Evolutionary conservation across 1,284 basidiomycete species (phyloP).

Genomic region (Sporisorium scitamineum): DNA sequence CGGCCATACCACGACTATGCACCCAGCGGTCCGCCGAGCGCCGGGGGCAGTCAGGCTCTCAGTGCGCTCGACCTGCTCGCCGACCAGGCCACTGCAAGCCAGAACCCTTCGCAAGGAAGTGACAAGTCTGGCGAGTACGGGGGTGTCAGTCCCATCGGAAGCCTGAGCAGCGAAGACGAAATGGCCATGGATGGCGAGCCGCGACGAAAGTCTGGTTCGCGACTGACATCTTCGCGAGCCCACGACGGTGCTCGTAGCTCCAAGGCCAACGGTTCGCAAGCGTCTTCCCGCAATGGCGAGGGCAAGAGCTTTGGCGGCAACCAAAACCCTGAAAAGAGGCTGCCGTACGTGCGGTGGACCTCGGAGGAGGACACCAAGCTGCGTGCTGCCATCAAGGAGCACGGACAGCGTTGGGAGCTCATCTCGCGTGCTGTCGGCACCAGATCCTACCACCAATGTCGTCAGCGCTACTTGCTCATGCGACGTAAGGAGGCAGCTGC

Average conservation of each 20-base stretch:
- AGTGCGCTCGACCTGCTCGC: constrained; percentile 67
- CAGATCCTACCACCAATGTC: constrained; percentile 68
- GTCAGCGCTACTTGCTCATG: constrained; percentile 68
- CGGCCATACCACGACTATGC: constrained; percentile 40
- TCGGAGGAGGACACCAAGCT: constrained; percentile 67
- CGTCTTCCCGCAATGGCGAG: constrained; percentile 28
- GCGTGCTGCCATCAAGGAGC: constrained; percentile 64
- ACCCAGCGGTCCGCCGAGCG: constrained; percentile 29
- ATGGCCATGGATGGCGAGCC: constrained; percentile 32
- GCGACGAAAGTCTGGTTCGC: constrained; percentile 32
- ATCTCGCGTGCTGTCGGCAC: constrained; percentile 68
- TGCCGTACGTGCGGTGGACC: constrained; percentile 68
- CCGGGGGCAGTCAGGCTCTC: constrained; percentile 40
- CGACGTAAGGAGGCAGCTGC: constrained; percentile 66
- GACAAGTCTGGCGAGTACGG: constrained; percentile 54
- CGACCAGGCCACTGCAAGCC: constrained; percentile 67
- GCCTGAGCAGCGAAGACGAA: constrained; percentile 51
- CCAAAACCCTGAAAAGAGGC: constrained; percentile 66
- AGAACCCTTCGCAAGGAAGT: constrained; percentile 61
- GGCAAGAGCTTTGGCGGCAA: constrained; percentile 55
- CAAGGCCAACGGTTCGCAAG: constrained; percentile 32
- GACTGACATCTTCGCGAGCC: constrained; percentile 19
- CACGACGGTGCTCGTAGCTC: constrained; percentile 27
- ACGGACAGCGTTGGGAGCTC: constrained; percentile 68
- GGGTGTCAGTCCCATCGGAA: constrained; percentile 49